phyloP scores from a whole-genome alignment of 1,284 basidiomycete species.

The Omphalotus olearius region DNA sequence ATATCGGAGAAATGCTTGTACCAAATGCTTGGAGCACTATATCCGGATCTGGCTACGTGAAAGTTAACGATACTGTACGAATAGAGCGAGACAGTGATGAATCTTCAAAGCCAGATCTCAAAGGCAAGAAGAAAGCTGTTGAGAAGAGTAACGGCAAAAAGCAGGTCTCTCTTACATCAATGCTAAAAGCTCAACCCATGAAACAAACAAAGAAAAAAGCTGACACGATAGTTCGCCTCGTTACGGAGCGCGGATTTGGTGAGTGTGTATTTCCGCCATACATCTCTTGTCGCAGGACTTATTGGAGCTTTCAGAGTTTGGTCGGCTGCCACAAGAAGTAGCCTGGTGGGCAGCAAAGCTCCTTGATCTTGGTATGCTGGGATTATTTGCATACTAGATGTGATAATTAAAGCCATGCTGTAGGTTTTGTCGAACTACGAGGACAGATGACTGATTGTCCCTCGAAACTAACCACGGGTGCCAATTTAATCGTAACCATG shows the following conservation, averaged over 20 bases:
- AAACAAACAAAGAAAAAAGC: conserved; percentile 49
- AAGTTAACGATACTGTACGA: conserved; percentile 54
- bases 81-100: conserved; percentile 53
- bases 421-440: conserved; percentile 60
- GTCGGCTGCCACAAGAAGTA: conserved; percentile 62
- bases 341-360: conserved; percentile 69
- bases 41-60: conserved; percentile 68
- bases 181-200: conserved; percentile 52
- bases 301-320: conserved; percentile 52
- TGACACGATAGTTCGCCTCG: conserved; percentile 66
- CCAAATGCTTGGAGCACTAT: conserved; percentile 78
- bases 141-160: conserved; percentile 45
- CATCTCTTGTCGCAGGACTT: neutral
- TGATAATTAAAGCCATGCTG: neutral
- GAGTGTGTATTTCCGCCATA: conserved; percentile 13
- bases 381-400: neutral
- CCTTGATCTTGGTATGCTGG: conserved; percentile 57
- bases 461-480: conserved; percentile 57
- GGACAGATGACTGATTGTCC: conserved; percentile 74
- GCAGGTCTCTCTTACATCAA: conserved; percentile 59
- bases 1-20: conserved; percentile 68
- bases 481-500: conserved; percentile 66
- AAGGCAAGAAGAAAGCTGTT: conserved; percentile 32
- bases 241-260: conserved; percentile 66
- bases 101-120: conserved; percentile 24